phyloP scores from a whole-genome alignment of 306 rosid species.

The Alnus rubra region DNA sequence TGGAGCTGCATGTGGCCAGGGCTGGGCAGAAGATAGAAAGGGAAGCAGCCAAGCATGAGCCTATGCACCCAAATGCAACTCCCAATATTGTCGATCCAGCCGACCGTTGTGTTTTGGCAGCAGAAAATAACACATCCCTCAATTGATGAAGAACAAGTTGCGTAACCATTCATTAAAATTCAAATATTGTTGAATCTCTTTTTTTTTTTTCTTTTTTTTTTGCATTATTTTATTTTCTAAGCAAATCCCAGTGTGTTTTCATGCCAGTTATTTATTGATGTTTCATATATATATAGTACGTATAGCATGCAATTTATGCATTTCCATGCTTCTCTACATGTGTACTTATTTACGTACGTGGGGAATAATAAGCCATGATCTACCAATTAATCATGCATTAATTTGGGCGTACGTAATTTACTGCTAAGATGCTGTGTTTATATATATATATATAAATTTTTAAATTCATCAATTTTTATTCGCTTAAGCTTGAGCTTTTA shows the following conservation, averaged over 20 bases:
- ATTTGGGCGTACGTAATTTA: background rate
- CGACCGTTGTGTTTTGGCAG: background rate
- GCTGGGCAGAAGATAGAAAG: constrained; percentile 48
- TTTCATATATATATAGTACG: background rate
- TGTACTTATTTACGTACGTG: background rate
- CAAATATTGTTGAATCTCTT: background rate
- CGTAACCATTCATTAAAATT: no score
- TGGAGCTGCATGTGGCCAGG: constrained; percentile 56
- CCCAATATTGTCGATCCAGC: background rate
- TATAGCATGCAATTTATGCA: background rate
- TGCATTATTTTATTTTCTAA: background rate
- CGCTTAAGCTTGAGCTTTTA: no score
- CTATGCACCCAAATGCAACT: background rate
- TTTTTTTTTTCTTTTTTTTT: background rate
- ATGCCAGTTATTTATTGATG: background rate
- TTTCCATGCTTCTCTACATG: background rate
- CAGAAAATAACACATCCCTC: background rate
- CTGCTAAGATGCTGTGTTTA: no score
- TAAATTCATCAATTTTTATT: no score
- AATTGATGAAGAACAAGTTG: background rate
- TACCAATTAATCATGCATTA: background rate
- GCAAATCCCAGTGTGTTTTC: no score
- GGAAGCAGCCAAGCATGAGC: constrained; percentile 35
- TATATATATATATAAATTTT: no score
- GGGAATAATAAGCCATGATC: background rate